Conservation (phyloP, 352 stramenopile species). For the Pythium coloratum region DNA sequence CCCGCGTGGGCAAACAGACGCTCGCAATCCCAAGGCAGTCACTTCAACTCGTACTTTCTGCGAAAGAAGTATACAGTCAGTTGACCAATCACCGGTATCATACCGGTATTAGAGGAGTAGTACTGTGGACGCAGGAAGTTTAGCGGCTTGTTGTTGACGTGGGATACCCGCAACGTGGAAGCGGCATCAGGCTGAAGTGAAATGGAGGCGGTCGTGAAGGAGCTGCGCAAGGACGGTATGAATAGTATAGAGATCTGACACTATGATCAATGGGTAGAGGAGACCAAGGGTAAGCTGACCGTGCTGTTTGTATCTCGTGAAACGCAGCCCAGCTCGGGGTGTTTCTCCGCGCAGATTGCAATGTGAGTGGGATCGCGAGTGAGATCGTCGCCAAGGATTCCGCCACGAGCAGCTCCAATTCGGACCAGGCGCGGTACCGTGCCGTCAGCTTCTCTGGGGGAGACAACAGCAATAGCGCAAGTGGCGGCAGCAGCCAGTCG, state of each 20-base stretch:
- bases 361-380: slow-evolving; percentile 78
- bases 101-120: neutral
- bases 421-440: slow-evolving; percentile 23
- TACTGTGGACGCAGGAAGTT: neutral
- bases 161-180: neutral
- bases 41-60: slow-evolving; percentile 29
- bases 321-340: slow-evolving; percentile 65
- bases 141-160: neutral
- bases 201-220: slow-evolving; percentile 72
- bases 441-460: slow-evolving; percentile 11
- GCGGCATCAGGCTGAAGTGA: neutral
- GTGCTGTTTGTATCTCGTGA: neutral
- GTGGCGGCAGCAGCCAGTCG: slow-evolving; percentile 45
- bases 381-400: slow-evolving; percentile 71
- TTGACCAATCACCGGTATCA: slow-evolving; percentile 6
- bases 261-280: neutral
- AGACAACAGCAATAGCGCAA: slow-evolving; percentile 2
- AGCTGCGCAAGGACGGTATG: slow-evolving; percentile 78
- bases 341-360: slow-evolving; percentile 73
- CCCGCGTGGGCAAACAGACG: slow-evolving; percentile 20
- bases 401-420: slow-evolving; percentile 14
- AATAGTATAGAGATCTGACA: neutral
- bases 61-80: slow-evolving; percentile 21
- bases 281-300: neutral
- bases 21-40: slow-evolving; percentile 13